Percentiles rank a stretch among this genome's conserved stretches.
Conservation (phyloP, 352 stramenopile species). For the Pythium sukuiense region DNA sequence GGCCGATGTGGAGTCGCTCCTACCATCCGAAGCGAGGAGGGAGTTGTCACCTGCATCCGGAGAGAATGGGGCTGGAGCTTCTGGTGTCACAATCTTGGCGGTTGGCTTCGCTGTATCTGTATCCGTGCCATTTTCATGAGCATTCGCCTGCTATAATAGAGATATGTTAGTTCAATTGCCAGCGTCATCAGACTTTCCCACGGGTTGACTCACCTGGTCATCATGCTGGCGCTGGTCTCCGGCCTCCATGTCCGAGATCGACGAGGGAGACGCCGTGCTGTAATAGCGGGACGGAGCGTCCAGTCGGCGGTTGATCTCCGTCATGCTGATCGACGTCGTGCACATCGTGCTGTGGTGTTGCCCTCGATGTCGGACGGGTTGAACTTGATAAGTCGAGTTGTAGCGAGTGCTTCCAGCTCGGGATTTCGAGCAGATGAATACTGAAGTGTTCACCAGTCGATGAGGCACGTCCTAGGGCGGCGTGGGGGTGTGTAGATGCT, state of each 20-base stretch:
- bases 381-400: not conserved
- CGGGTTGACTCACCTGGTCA: slow-evolving; percentile 5
- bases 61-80: not conserved
- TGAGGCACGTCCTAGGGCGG: not conserved
- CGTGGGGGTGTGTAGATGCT: not conserved
- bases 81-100: not conserved
- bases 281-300: slow-evolving; percentile 39
- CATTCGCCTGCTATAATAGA: not conserved
- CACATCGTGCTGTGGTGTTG: slow-evolving; percentile 22
- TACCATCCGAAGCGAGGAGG: slow-evolving; percentile 32
- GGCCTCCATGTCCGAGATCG: slow-evolving; percentile 60
- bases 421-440: not conserved
- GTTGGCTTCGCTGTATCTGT: not conserved
- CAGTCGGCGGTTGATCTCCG: slow-evolving; percentile 33
- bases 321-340: slow-evolving; percentile 31
- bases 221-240: slow-evolving; percentile 8
- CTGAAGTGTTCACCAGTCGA: not conserved
- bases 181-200: not conserved
- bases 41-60: slow-evolving; percentile 39
- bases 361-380: not conserved
- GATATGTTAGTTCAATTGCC: not conserved
- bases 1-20: slow-evolving; percentile 31
- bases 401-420: not conserved
- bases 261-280: slow-evolving; percentile 46
- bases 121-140: not conserved